Base-by-base conservation (phyloP, 192 early-diverging fungal species). In the Entomortierella lignicola region DNA sequence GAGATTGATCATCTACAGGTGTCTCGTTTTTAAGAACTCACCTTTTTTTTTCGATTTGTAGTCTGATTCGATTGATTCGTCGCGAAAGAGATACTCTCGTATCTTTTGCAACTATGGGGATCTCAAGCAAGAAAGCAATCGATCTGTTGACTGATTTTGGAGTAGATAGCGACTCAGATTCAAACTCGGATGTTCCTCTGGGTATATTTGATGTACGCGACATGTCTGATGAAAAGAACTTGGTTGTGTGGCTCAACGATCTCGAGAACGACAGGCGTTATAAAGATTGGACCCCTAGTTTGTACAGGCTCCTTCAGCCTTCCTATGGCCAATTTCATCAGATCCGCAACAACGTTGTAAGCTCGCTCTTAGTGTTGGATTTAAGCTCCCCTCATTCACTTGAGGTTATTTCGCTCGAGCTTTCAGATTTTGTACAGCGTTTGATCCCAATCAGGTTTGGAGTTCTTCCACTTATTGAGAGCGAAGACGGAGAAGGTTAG, bases 231-330 rank as follows among this genome's bases (percentile, higher is more conserved):
- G 68, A 87, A 20, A 63, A 82, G 26, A 86, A 88, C 47, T 34
- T 84, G 2, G 75, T 95, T 18, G 58, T 92, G 25, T 99, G 98
- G 98, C 85, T 91, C 77, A 99, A 98, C 75, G 93, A 99, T 79
- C 80, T 99, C 23, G 95, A 95, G 66, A 91, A 84, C 20, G 98
- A 99, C 67, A 50, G 62, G 0, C 85, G 90, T 17, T 99, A 98
- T 79, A 63, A 80, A 2, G 53, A 68, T 29, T 97, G 93, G 92
- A 43, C 21, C 12, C 31, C 68, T 8, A 52, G n/a, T 21, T 26
- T 70, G 15, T 34, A 53, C 32, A 62, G 87, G 85, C 62, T 97
- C 5, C 43, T 89, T 43, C 90, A 84, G 26, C 90, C 94, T 6
- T 42, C 69, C 0, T 86, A 89, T 1, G 91, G 93, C 2, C 93